A percentile compares a stretch with the other conserved stretches of the same genome.
These are phyloP conservation scores for Microbotryum intermedium DNA, from an alignment of 1,284 basidiomycete species.

Conservation along the genomic window DNA sequence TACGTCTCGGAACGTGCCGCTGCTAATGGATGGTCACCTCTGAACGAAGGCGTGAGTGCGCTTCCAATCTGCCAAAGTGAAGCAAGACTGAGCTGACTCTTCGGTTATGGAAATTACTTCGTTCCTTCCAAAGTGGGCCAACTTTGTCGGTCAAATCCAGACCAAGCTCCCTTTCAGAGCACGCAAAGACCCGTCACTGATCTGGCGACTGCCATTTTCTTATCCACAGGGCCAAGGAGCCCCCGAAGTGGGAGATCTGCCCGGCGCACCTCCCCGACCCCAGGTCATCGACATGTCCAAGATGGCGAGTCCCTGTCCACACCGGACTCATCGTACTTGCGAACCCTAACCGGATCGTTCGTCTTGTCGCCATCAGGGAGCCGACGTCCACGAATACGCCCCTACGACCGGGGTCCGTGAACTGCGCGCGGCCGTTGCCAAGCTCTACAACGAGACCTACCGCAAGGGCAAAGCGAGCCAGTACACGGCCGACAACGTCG, in stretches of 20 bases:
- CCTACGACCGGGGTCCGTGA: constrained; percentile 81
- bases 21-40: constrained; percentile 18
- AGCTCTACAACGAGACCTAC: constrained; percentile 81
- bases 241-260: constrained; percentile 49
- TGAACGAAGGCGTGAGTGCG: constrained; percentile 2
- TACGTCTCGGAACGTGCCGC: constrained; percentile 52
- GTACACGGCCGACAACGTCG: constrained; percentile 75
- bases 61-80: not conserved
- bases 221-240: constrained; percentile 57
- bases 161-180: not conserved
- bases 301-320: constrained; percentile 49
- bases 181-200: too few species aligned
- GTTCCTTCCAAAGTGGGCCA: constrained; percentile 78
- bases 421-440: constrained; percentile 62
- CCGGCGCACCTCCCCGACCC: constrained; percentile 72
- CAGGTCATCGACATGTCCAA: constrained; percentile 52
- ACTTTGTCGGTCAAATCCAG: constrained; percentile 41
- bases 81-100: not conserved
- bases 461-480: constrained; percentile 55
- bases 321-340: constrained; percentile 39
- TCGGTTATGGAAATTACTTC: not conserved
- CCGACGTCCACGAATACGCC: constrained; percentile 61
- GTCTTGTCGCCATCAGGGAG: constrained; percentile 24
- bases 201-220: not conserved
- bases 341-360: constrained; percentile 26